phyloP scores from a whole-genome alignment of 2,329 filamentous ascomycete genomes.

The Colletotrichum musicola region DNA sequence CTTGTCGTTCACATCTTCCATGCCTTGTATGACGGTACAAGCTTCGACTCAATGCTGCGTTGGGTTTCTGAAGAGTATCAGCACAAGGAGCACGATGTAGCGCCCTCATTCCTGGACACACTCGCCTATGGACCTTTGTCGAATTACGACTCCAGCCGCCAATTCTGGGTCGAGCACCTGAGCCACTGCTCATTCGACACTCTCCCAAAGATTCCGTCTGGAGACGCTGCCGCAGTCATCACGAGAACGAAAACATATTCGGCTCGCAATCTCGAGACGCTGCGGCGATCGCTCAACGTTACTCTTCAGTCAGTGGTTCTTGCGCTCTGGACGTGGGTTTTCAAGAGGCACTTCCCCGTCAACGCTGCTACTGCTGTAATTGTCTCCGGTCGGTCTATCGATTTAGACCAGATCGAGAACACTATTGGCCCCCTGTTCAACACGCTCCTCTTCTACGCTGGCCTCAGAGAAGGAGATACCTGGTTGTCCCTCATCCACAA shows the following conservation, averaged over 20 bases:
- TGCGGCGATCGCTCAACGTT: slow-evolving; percentile 73
- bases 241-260: slow-evolving; percentile 27
- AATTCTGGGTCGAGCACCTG: slow-evolving; percentile 78
- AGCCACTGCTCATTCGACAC: slow-evolving; percentile 46
- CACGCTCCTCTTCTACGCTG: slow-evolving; percentile 79
- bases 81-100: slow-evolving; percentile 44
- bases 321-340: slow-evolving; percentile 76
- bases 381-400: slow-evolving; percentile 81
- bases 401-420: slow-evolving; percentile 73
- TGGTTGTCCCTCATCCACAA: slow-evolving; percentile 72
- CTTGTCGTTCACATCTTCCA: slow-evolving; percentile 83
- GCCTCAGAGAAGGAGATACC: slow-evolving; percentile 56
- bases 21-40: slow-evolving; percentile 87
- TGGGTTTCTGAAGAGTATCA: slow-evolving; percentile 67
- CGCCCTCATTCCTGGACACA: slow-evolving; percentile 73
- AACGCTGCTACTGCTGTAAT: slow-evolving; percentile 77
- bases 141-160: slow-evolving; percentile 52
- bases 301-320: slow-evolving; percentile 86
- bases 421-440: slow-evolving; percentile 91
- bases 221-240: slow-evolving; percentile 6
- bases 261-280: slow-evolving; percentile 56
- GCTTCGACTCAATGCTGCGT: slow-evolving; percentile 76
- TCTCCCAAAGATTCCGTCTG: slow-evolving; percentile 36
- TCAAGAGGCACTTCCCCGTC: slow-evolving; percentile 64
- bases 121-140: slow-evolving; percentile 78